Evolutionary conservation across 345 rosid species (phyloP).

Genomic region (Linum trigynum): DNA sequence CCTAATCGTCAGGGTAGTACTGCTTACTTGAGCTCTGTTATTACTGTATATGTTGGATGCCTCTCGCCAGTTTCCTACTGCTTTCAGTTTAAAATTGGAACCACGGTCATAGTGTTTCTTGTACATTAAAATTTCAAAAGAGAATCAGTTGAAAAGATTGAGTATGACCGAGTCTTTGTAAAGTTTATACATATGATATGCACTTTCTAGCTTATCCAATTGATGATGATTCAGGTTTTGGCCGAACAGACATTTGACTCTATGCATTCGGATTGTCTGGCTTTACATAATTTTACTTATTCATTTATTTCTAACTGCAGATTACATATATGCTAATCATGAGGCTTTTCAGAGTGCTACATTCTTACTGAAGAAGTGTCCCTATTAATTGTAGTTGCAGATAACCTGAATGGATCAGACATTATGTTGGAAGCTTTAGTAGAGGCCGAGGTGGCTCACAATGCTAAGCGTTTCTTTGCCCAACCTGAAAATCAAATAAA

Average conservation of each 20-base stretch:
- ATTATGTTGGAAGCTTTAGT: conserved; percentile 52
- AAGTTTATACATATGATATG: background rate
- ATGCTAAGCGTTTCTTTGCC: conserved; percentile 54
- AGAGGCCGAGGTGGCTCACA: conserved; percentile 59
- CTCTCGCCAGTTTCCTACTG: too few species aligned
- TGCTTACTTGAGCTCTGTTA: background rate
- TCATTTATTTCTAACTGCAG: background rate
- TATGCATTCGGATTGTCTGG: background rate
- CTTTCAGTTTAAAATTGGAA: too few species aligned
- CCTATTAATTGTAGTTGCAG: conserved; percentile 23
- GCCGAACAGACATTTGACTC: background rate
- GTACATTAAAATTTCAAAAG: too few species aligned
- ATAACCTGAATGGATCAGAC: conserved; percentile 45
- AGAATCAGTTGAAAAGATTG: too few species aligned
- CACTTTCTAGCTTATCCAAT: background rate
- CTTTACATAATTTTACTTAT: background rate
- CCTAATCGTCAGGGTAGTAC: conserved; percentile 49
- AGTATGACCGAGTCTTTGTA: too few species aligned
- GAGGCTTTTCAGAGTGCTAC: background rate
- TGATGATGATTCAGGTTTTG: background rate
- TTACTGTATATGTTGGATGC: too few species aligned
- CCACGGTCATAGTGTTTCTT: too few species aligned
- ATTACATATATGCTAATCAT: background rate
- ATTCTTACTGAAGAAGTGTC: background rate
- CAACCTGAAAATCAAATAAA: conserved; percentile 44